phyloP scores from a whole-genome alignment of 352 stramenopile species.

The Globisporangium uncinulatum region DNA sequence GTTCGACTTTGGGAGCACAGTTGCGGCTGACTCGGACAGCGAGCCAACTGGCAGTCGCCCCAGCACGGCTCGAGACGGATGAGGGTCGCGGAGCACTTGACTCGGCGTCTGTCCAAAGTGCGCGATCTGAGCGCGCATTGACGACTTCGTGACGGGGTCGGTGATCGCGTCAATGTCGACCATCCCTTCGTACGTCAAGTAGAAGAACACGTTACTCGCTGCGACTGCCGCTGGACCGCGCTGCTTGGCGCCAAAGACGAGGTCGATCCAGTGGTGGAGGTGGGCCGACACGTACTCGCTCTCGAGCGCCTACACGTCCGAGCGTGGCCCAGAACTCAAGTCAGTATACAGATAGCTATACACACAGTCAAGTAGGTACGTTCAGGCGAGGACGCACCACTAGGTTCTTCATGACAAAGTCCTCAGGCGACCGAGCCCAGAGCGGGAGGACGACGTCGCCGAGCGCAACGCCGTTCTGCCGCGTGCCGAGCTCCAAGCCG shows the following conservation, averaged over 20 bases:
- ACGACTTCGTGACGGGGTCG: constrained; percentile 90
- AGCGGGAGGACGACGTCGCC: constrained; percentile 93
- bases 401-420: constrained; percentile 86
- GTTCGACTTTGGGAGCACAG: background rate
- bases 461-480: constrained; percentile 81
- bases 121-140: constrained; percentile 95
- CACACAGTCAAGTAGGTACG: background rate
- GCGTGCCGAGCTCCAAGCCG: constrained; percentile 65
- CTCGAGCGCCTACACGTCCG: constrained; percentile 50
- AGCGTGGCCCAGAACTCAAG: background rate
- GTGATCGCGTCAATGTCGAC: constrained; percentile 96
- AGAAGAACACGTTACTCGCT: constrained; percentile 98
- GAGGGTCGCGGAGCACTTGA: constrained; percentile 92
- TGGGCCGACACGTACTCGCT: constrained; percentile 80
- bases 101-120: constrained; percentile 98
- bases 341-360: background rate
- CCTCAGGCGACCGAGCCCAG: constrained; percentile 75
- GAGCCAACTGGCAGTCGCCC: background rate
- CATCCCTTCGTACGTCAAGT: constrained; percentile 98
- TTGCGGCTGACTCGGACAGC: background rate
- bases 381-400: constrained; percentile 29
- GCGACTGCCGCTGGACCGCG: constrained; percentile 80
- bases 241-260: constrained; percentile 77
- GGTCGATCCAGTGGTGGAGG: constrained; percentile 88
- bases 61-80: constrained; percentile 48